Conservation (phyloP, 352 stramenopile genomes). For the Paralagenidium karlingii region DNA sequence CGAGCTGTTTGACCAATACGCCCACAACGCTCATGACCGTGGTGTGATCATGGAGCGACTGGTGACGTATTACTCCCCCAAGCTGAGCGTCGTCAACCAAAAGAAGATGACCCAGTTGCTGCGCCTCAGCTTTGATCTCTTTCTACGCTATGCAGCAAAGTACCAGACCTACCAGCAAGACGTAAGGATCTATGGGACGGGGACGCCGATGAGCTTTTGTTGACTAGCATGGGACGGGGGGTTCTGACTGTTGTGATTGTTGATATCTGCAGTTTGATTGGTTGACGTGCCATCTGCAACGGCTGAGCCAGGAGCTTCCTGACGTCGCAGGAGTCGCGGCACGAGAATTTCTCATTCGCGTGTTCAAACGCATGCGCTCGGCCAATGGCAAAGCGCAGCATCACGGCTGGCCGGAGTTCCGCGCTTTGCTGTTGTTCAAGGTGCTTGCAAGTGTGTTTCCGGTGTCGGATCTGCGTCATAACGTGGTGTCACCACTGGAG, state of each 20-base stretch:
- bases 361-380: conserved; percentile 83
- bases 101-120: conserved; percentile 89
- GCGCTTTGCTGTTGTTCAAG: conserved; percentile 86
- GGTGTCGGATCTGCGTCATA: conserved; percentile 90
- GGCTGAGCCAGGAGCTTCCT: conserved; percentile 87
- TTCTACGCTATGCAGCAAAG: conserved; percentile 82
- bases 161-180: conserved; percentile 59
- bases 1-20: conserved; percentile 83
- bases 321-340: conserved; percentile 82
- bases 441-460: conserved; percentile 87
- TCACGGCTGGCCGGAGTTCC: conserved; percentile 84
- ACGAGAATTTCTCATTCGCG: conserved; percentile 81
- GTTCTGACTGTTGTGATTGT: too few species aligned
- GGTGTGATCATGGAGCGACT: conserved; percentile 88
- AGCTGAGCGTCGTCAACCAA: conserved; percentile 90
- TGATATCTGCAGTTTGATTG: conserved; percentile 73
- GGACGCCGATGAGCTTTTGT: too few species aligned
- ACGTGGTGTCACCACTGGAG: conserved; percentile 87
- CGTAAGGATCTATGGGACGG: conserved; percentile 20
- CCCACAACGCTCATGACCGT: conserved; percentile 30
- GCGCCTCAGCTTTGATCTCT: too few species aligned
- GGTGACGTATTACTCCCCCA: conserved; percentile 88
- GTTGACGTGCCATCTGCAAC: conserved; percentile 67
- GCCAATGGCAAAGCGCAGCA: conserved; percentile 49
- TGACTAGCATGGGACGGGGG: too few species aligned